These are phyloP conservation scores for Lolium multiflorum DNA, from an alignment of 176 grass and related monocot species.

Conservation along the genomic window DNA sequence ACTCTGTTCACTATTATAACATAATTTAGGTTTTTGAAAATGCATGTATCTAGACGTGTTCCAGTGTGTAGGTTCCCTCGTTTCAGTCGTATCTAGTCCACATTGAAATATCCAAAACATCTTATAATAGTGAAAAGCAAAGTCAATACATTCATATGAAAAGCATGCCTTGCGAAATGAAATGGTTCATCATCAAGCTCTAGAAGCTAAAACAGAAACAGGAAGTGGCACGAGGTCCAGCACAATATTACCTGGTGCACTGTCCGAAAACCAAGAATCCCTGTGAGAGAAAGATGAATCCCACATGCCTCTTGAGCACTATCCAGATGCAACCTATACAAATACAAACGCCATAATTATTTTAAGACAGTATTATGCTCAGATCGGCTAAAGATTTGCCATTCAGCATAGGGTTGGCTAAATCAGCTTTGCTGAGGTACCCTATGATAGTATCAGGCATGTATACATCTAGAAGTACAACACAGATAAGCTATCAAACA, in stretches of 20 bases:
- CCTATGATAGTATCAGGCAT: not conserved
- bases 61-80: no score
- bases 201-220: constrained; percentile 8
- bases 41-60: constrained; percentile 16
- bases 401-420: not conserved
- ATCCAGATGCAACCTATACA: constrained; percentile 59
- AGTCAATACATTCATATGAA: constrained; percentile 27
- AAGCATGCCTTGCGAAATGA: constrained; percentile 22
- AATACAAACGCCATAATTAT: constrained; percentile 38
- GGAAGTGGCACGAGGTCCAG: not conserved
- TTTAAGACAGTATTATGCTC: constrained; percentile 29
- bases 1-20: no score
- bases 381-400: not conserved
- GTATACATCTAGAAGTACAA: constrained; percentile 2
- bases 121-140: not conserved
- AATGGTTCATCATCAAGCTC: constrained; percentile 22
- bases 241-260: constrained; percentile 78
- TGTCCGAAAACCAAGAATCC: constrained; percentile 87
- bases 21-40: no score
- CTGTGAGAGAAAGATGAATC: no score
- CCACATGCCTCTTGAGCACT: no score
- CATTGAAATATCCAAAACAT: no score
- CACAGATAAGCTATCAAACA: not conserved
- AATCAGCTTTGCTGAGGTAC: constrained; percentile 3
- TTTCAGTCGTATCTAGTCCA: no score